Evolutionary conservation across 2,329 filamentous ascomycete species (phyloP), one percentile per base, ranked within the genome.

Genomic region (Ramichloridium luteum): DNA sequence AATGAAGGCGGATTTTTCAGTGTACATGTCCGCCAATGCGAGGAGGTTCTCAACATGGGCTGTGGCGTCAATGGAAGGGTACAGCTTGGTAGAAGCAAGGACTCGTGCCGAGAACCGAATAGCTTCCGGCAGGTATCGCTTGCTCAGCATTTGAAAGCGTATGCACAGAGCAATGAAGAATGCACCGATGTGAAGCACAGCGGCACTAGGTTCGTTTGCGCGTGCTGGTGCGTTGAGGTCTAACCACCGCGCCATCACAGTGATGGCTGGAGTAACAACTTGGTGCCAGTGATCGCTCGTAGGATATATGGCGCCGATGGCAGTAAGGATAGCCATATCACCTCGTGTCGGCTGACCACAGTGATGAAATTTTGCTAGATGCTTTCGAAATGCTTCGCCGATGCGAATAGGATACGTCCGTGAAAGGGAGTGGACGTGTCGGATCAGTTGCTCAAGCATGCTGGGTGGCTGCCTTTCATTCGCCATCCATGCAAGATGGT

Each of bases 231-330:
- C 67, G 34, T 76, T 83, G 46, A 93, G 75, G 1, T 80, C 83
- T 15, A 98, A 68, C 57, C 81, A 94, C 33, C 83, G 74, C 9
- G 72, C 72, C 57, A 96, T 82, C n/a, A 77, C 71, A 4, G 94
- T 72, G 58, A 84, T 80, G 1, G 88, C 80, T 2, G 90, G 90
- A 2, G 90, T 98, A 25, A 84, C 80, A 20, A 96, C 83, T 47
- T 90, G 80, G 49, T 98, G 90, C 58, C 96, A 98, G 58, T 96
- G 86, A 57, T 98, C 90, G 0, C 86, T 94, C 0, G 90, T 93
- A 4, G 90, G 86, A 50, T 93, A 98, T 32, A 92, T 80, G 2
- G 75, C 76, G 25, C 78, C 75, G 37, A 94, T 73, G 0, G 83
- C 85, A 1, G 83, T 86, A 20, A 98, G 62, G n/a, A 93, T 61